A percentile compares a stretch with the other conserved stretches of the same genome.
Evolutionary conservation across 139 green algal species (phyloP).

Genomic region (Picochlorum sp.): DNA sequence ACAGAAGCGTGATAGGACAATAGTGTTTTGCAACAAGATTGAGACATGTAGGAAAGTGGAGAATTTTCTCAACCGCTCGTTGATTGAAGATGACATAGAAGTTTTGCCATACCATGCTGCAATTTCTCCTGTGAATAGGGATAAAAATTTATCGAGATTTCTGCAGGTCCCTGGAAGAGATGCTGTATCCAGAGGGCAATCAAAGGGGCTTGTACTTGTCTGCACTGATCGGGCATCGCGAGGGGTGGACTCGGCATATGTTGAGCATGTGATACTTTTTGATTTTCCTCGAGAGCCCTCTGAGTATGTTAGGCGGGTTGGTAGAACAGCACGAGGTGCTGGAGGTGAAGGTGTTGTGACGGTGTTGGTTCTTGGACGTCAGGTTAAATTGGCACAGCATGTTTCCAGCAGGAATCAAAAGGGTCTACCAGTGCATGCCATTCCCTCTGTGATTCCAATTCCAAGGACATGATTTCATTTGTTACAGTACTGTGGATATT

Average conservation of each 20-base stretch:
- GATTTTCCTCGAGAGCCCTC: constrained; percentile 91
- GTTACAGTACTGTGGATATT: background rate
- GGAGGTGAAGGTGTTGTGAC: constrained; percentile 63
- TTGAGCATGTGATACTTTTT: constrained; percentile 87
- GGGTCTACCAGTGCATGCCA: constrained; percentile 55
- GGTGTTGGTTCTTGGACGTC: constrained; percentile 73
- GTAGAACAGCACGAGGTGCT: constrained; percentile 75
- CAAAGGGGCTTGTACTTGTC: constrained; percentile 45
- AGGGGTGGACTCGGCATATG: constrained; percentile 59
- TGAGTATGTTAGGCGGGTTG: constrained; percentile 88
- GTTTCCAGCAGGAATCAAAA: constrained; percentile 61
- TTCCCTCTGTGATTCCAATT: constrained; percentile 35
- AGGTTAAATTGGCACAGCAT: constrained; percentile 62
- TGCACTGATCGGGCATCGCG: constrained; percentile 67
- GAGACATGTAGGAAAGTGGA: constrained; percentile 81
- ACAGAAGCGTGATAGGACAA: constrained; percentile 25
- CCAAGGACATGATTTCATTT: background rate
- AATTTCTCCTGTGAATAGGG: constrained; percentile 43
- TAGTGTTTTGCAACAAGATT: constrained; percentile 91
- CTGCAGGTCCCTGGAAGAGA: constrained; percentile 24
- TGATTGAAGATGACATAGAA: constrained; percentile 7
- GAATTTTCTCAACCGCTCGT: constrained; percentile 64
- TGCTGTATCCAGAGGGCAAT: background rate
- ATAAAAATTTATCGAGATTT: constrained; percentile 52
- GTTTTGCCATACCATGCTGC: constrained; percentile 82